These are phyloP conservation scores for Talaromyces wortmannii DNA, from an alignment of 495 filamentous ascomycete genomes.

Conservation along the genomic window DNA sequence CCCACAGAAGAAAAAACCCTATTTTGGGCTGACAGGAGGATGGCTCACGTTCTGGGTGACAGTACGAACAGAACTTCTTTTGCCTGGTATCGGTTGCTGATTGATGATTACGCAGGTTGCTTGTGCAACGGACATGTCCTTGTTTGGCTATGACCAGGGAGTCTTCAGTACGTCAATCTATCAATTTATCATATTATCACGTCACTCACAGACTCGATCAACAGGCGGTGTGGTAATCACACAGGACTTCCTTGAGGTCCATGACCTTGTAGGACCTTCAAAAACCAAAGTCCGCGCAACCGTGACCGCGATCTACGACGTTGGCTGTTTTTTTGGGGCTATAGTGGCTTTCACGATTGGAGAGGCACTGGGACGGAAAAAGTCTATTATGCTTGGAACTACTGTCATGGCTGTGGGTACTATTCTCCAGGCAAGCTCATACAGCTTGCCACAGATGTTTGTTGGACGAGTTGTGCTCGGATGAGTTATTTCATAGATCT, in stretches of 20 bases:
- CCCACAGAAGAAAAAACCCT: slow-evolving; percentile 43
- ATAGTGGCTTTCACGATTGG: slow-evolving; percentile 47
- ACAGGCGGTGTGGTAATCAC: slow-evolving; percentile 50
- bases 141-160: slow-evolving; percentile 57
- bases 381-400: slow-evolving; percentile 46
- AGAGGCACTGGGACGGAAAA: slow-evolving; percentile 51
- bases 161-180: slow-evolving; percentile 38
- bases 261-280: slow-evolving; percentile 38
- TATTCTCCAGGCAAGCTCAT: slow-evolving; percentile 51
- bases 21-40: slow-evolving; percentile 51
- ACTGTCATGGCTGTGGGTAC: slow-evolving; percentile 54
- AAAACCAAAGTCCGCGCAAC: slow-evolving; percentile 47
- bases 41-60: slow-evolving; percentile 56
- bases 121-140: slow-evolving; percentile 50
- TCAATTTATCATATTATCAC: neutral
- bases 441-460: slow-evolving; percentile 54
- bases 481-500: no score
- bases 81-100: neutral
- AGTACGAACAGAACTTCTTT: slow-evolving; percentile 22
- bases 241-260: slow-evolving; percentile 45
- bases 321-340: slow-evolving; percentile 56
- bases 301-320: slow-evolving; percentile 55
- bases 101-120: slow-evolving; percentile 30
- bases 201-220: slow-evolving; percentile 1
- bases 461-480: slow-evolving; percentile 49